Evolutionary conservation across 2,329 filamentous ascomycete genomes (phyloP).

Genomic region (Arthroderma uncinatum): DNA sequence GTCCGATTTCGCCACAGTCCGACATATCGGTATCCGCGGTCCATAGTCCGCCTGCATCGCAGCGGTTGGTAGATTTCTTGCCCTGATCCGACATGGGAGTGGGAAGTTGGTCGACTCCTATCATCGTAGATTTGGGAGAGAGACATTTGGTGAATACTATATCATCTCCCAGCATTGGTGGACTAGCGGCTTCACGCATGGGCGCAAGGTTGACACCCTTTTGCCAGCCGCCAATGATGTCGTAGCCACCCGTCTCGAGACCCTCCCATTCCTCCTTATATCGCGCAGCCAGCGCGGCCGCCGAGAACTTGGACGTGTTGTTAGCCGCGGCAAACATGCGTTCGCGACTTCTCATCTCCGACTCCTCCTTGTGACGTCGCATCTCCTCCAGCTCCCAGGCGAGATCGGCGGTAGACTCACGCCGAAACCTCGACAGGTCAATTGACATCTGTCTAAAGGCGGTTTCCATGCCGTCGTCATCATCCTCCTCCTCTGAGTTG

Average conservation of each 20-base stretch:
- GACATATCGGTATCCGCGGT: slow-evolving; percentile 53
- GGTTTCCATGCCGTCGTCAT: slow-evolving; percentile 19
- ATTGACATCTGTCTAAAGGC: slow-evolving; percentile 21
- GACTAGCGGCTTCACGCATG: slow-evolving; percentile 51
- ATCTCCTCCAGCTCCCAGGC: slow-evolving; percentile 70
- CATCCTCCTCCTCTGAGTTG: slow-evolving; percentile 22
- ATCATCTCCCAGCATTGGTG: slow-evolving; percentile 80
- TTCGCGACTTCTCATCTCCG: slow-evolving; percentile 38
- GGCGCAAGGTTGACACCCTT: slow-evolving; percentile 33
- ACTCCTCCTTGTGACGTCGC: slow-evolving; percentile 62
- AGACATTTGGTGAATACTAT: slow-evolving; percentile 69
- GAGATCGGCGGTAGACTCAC: slow-evolving; percentile 37
- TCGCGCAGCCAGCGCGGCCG: slow-evolving; percentile 21
- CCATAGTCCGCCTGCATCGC: slow-evolving; percentile 59
- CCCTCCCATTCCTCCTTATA: slow-evolving; percentile 11
- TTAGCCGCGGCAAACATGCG: slow-evolving; percentile 11
- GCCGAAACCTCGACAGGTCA: slow-evolving; percentile 26
- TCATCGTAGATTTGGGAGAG: slow-evolving; percentile 73
- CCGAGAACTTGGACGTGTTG: slow-evolving; percentile 22
- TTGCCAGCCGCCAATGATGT: slow-evolving; percentile 16
- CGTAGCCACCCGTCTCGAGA: slow-evolving; percentile 5
- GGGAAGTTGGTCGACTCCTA: slow-evolving; percentile 61
- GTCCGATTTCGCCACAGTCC: slow-evolving; percentile 32
- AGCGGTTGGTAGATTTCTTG: slow-evolving; percentile 33
- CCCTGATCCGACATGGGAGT: slow-evolving; percentile 34